These are phyloP conservation scores for Gossypium ekmanianum DNA, from an alignment of 345 rosid genomes.

Conservation along the genomic window DNA sequence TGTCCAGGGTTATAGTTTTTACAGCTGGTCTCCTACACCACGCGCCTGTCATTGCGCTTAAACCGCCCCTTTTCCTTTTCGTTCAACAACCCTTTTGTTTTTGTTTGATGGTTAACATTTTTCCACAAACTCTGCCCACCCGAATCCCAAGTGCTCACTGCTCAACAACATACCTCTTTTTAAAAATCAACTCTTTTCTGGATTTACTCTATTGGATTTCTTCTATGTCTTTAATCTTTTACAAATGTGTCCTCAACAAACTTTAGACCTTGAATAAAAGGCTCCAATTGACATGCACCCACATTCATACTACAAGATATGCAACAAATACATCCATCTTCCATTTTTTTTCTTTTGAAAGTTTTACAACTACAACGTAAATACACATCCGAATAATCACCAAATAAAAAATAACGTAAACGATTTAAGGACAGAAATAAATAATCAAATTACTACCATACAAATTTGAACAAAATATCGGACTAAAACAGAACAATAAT, in stretches of 20 bases:
- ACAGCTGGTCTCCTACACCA: slow-evolving; percentile 28
- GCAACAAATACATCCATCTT: not conserved
- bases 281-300: not conserved
- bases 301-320: not conserved
- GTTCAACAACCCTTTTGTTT: not conserved
- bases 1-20: not conserved
- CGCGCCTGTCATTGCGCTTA: slow-evolving; percentile 25
- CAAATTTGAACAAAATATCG: too few species aligned
- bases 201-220: not conserved
- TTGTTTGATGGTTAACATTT: not conserved
- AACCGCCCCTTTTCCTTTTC: not conserved
- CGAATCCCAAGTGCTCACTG: not conserved
- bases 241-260: too few species aligned
- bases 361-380: too few species aligned
- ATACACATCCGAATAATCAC: too few species aligned
- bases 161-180: not conserved
- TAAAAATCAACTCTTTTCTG: not conserved
- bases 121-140: not conserved
- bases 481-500: too few species aligned
- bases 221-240: too few species aligned
- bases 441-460: too few species aligned
- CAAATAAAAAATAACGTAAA: too few species aligned
- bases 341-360: too few species aligned
- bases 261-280: too few species aligned
- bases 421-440: too few species aligned